Evolutionary conservation across 495 filamentous ascomycete species (phyloP), one percentile per base, ranked within the genome.

Genomic region (Letharia columbiana): DNA sequence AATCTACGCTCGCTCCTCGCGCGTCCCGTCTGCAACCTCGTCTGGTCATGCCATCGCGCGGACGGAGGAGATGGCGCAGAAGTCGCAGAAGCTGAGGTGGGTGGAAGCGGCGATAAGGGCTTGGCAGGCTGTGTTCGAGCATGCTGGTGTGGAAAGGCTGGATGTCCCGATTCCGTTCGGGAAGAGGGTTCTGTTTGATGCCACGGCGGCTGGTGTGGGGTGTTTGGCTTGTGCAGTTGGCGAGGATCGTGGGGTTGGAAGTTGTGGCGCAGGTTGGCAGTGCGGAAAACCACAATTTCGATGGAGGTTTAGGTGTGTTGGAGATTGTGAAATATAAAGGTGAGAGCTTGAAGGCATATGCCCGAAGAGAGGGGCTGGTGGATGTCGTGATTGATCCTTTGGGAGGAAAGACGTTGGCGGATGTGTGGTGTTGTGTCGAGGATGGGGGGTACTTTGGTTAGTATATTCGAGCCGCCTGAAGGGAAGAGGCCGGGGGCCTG

Each of bases 61-160:
- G 23, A 80, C 82, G 61, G 67, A 71, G 4, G 83, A 87, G 71
- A 61, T 87, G 57, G 78, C 81, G 5, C 60, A 69, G 20, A 82
- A 81, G 69, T 82, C 84, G 11, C 67, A 66, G 33, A 79, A 75
- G 64, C 72, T 86, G 54, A 73, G 67, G 12, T 80, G 79, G 62
- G 77, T 74, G 15, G 77, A 85, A 59, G 80, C 80, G 20, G 82
- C 82, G 4, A 75, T 83, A 57, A 85, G 81, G 56, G 85, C 83
- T 7, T 87, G 79, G 79, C 82, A 86, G 66, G 83, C 80, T 11
- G 75, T 87, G n/a, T 87, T 87, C 68, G 74, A 71, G 18, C 80
- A 85, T 71, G 79, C 73, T 5, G 77, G 75, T 12, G 60, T 79
- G 50, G 66, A 42, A 28, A 41, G 63, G 60, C 12, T 71, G 44